Evolutionary conservation across 225 moss, liverwort and hornwort species (phyloP).

Genomic region (Straminergon stramineum): DNA sequence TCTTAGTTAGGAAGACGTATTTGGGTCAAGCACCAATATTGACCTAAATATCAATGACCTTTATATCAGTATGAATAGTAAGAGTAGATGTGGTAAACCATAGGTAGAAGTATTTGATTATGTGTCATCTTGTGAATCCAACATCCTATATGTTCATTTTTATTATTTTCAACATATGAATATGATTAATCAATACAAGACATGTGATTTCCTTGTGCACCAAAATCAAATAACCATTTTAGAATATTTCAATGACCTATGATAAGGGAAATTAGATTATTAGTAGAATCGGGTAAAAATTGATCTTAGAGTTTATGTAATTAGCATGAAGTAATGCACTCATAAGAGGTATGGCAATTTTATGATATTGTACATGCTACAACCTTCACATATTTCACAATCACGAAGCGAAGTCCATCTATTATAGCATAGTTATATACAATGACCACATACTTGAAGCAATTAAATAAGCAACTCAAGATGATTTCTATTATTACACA

Average conservation of each 20-base stretch:
- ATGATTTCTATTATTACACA: no score
- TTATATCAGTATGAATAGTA: no score
- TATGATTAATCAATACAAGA: rapidly evolving
- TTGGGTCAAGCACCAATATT: rapidly evolving
- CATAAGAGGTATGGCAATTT: background rate
- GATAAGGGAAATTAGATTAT: background rate
- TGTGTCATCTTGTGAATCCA: background rate
- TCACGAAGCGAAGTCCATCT: no score
- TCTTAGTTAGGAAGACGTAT: rapidly evolving
- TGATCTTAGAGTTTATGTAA: background rate
- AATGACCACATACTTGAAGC: no score
- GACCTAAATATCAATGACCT: background rate
- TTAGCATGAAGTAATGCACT: background rate
- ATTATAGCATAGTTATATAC: no score
- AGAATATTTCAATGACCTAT: background rate
- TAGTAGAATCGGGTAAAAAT: background rate
- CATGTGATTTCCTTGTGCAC: background rate
- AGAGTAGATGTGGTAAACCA: background rate
- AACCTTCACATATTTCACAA: no score
- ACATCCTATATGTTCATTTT: background rate
- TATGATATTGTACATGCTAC: no score
- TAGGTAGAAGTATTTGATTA: no score
- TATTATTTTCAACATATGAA: background rate
- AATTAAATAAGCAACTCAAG: no score
- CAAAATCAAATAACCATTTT: rapidly evolving